Conservation (phyloP, 306 rosid genomes). For the Gynostemma pentaphyllum region DNA sequence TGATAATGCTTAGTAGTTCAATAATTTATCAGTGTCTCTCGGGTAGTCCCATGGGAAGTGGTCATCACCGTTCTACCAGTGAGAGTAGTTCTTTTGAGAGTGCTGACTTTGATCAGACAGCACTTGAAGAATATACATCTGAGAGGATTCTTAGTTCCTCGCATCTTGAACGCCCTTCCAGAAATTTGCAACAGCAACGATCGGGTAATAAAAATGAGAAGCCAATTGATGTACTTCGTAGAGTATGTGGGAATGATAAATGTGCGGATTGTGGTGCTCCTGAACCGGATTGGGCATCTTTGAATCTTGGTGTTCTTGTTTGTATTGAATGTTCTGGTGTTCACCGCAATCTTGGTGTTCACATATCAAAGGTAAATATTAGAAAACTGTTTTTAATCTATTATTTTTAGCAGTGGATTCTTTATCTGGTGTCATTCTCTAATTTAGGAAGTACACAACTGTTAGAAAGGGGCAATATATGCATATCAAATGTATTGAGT, state of each 20-base stretch:
- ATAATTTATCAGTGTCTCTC: constrained; percentile 57
- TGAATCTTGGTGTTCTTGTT: constrained; percentile 97
- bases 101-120: constrained; percentile 85
- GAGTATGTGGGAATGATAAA: constrained; percentile 84
- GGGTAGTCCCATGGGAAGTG: constrained; percentile 93
- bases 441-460: not conserved
- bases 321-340: constrained; percentile 99
- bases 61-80: constrained; percentile 83
- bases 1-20: constrained; percentile 15
- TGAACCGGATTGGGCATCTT: constrained; percentile 98
- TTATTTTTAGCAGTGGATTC: not conserved
- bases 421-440: not conserved
- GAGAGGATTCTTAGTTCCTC: constrained; percentile 54
- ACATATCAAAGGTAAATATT: constrained; percentile 79
- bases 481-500: not conserved
- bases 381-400: constrained; percentile 3
- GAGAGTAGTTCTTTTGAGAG: constrained; percentile 99
- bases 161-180: constrained; percentile 55
- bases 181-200: constrained; percentile 70
- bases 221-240: constrained; percentile 79
- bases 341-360: constrained; percentile 99
- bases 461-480: not conserved
- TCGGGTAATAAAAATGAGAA: constrained; percentile 69
- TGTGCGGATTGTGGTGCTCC: constrained; percentile 98
- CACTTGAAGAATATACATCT: constrained; percentile 57